A percentile compares a stretch with the other conserved stretches of the same genome.
Evolutionary conservation across 768 basidiomycete genomes (phyloP).

Genomic region (Ramaria rubella): DNA sequence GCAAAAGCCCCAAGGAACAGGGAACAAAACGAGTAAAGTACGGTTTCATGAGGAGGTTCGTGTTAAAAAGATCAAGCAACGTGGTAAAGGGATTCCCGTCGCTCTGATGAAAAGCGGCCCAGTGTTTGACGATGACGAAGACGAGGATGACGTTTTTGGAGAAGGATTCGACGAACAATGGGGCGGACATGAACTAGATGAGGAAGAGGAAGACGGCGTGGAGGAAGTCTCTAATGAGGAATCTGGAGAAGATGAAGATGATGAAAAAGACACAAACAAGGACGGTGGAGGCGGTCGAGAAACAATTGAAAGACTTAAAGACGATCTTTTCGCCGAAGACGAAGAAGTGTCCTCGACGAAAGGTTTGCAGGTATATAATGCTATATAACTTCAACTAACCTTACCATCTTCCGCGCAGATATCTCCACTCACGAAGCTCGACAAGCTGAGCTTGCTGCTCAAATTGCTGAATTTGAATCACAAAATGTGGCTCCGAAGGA

Average conservation of each 20-base stretch:
- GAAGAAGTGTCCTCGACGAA: conserved; percentile 36
- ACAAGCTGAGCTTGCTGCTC: conserved; percentile 61
- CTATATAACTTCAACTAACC: neutral
- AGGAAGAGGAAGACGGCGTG: neutral
- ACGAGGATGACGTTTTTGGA: conserved; percentile 33
- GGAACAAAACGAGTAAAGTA: conserved; percentile 41
- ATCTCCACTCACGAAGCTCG: conserved; percentile 77
- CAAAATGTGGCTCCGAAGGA: conserved; percentile 86
- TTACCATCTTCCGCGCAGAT: conserved; percentile 29
- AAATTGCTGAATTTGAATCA: conserved; percentile 76
- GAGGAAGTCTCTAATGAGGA: conserved; percentile 5
- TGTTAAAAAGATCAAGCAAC: conserved; percentile 73
- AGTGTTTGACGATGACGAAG: conserved; percentile 28
- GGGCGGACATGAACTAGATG: conserved; percentile 20
- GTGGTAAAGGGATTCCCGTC: conserved; percentile 58
- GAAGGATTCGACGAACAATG: conserved; percentile 37
- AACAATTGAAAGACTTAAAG: conserved; percentile 63
- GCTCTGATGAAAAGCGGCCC: conserved; percentile 32
- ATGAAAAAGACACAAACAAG: conserved; percentile 6
- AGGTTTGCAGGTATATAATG: neutral
- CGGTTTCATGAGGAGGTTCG: conserved; percentile 77
- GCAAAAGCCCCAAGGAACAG: neutral
- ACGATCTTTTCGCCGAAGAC: conserved; percentile 75
- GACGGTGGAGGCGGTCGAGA: conserved; percentile 28
- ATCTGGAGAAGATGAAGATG: neutral